Evolutionary conservation across 371 early-diverging fungal species (phyloP).

Genomic region (Mortierella sp.): DNA sequence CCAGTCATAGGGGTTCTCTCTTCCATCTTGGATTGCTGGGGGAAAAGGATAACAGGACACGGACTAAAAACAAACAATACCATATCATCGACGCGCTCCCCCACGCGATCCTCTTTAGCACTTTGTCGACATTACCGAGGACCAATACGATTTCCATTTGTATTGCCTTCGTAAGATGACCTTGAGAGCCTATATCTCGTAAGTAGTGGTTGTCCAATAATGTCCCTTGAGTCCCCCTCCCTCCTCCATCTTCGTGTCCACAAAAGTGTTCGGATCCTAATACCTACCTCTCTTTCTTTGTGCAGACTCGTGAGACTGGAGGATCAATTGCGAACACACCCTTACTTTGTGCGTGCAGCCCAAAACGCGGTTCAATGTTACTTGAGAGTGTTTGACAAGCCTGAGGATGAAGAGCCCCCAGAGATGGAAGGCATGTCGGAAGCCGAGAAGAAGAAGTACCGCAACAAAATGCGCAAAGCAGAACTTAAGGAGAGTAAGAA

Average conservation of each 20-base stretch:
- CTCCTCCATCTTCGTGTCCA: background rate
- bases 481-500: conserved; percentile 52
- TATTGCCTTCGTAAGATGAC: conserved; percentile 93
- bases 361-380: conserved; percentile 79
- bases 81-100: no score
- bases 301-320: conserved; percentile 74
- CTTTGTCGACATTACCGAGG: conserved; percentile 88
- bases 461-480: conserved; percentile 56
- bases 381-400: conserved; percentile 73
- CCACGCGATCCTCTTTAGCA: conserved; percentile 24
- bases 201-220: conserved; percentile 13
- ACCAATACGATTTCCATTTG: conserved; percentile 97
- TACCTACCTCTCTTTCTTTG: background rate
- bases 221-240: background rate
- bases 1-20: no score
- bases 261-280: background rate
- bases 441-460: conserved; percentile 69
- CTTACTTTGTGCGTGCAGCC: conserved; percentile 81
- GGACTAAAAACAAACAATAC: no score
- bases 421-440: conserved; percentile 69
- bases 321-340: conserved; percentile 77
- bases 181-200: conserved; percentile 83
- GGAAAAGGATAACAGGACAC: no score
- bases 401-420: conserved; percentile 55
- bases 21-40: no score